phyloP scores from a whole-genome alignment of 1,284 basidiomycete species.

The Pholiota adiposa region DNA sequence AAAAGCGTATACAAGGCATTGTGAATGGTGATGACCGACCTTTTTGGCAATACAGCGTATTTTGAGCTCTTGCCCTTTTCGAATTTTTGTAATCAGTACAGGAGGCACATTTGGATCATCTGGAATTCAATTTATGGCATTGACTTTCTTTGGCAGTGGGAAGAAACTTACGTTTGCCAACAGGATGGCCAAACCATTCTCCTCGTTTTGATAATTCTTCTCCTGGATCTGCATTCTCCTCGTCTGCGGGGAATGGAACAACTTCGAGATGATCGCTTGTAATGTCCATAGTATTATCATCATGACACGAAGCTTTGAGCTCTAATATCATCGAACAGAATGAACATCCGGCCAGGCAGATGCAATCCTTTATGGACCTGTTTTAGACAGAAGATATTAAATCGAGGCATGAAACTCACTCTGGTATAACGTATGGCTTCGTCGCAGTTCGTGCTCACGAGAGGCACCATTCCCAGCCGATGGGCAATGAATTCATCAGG shows the following conservation, averaged over 20 bases:
- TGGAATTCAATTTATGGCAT: conserved; percentile 29
- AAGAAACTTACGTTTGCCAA: conserved; percentile 74
- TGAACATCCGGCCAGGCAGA: conserved; percentile 77
- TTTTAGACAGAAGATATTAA: conserved; percentile 1
- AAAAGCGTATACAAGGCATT: conserved; percentile 3
- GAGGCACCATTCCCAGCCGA: conserved; percentile 92
- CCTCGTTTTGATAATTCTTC: conserved; percentile 78
- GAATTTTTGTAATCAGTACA: conserved; percentile 90
- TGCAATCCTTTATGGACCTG: conserved; percentile 71
- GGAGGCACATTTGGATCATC: conserved; percentile 67
- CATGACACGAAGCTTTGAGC: conserved; percentile 75
- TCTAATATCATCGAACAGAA: conserved; percentile 81
- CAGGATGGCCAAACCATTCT: conserved; percentile 83
- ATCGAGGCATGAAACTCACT: conserved; percentile 44
- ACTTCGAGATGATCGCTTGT: conserved; percentile 81
- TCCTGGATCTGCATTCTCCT: conserved; percentile 46
- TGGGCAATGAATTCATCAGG: conserved; percentile 99
- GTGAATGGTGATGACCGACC: conserved; percentile 45
- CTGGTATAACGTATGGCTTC: conserved; percentile 84
- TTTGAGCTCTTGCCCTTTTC: conserved; percentile 92
- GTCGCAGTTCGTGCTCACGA: conserved; percentile 85
- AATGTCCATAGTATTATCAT: conserved; percentile 75
- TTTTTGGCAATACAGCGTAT: conserved; percentile 92
- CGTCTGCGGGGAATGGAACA: conserved; percentile 38
- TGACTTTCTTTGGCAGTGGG: neutral